Conservation (phyloP, 805 yeast species). For the Cyberlindnera bimundalis region DNA sequence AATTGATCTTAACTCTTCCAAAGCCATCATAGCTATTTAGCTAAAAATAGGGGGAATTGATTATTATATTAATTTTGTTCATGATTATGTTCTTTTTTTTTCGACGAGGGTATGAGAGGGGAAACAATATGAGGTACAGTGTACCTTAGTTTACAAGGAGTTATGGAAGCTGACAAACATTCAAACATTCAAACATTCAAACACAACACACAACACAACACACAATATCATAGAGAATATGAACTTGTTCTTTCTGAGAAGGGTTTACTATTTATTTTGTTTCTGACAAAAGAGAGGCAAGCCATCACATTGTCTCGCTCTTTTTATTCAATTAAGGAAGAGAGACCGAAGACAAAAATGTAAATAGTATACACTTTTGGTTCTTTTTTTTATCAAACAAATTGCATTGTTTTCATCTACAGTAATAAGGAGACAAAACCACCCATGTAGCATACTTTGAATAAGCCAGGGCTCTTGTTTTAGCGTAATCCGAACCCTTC, state of each 20-base stretch:
- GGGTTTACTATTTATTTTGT: conserved; percentile 16
- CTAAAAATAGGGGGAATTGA: conserved; percentile 1
- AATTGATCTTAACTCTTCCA: neutral
- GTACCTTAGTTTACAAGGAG: neutral
- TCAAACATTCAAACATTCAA: conserved; percentile 6
- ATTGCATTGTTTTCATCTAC: conserved; percentile 17
- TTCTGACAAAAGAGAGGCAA: conserved; percentile 2
- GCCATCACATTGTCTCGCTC: neutral
- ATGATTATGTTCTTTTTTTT: conserved; percentile 5
- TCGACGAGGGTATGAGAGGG: conserved; percentile 1
- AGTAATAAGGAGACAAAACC: neutral
- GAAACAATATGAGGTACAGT: neutral
- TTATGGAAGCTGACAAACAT: conserved; percentile 3
- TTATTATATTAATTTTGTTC: conserved; percentile 10
- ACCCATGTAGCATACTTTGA: neutral
- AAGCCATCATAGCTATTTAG: neutral
- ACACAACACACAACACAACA: conserved; percentile 3
- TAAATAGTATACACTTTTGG: conserved; percentile 21
- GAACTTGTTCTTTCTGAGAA: conserved; percentile 10
- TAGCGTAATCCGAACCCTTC: conserved; percentile 74
- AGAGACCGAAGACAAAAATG: conserved; percentile 17
- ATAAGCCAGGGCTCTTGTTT: too few species aligned
- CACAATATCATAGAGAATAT: conserved; percentile 9
- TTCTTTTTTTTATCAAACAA: conserved; percentile 16
- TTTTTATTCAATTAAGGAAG: conserved; percentile 3